Percentiles rank a stretch among this genome's conserved stretches.
Evolutionary conservation across 164 flowering plant species (phyloP).

Genomic region (Umbellularia californica): DNA sequence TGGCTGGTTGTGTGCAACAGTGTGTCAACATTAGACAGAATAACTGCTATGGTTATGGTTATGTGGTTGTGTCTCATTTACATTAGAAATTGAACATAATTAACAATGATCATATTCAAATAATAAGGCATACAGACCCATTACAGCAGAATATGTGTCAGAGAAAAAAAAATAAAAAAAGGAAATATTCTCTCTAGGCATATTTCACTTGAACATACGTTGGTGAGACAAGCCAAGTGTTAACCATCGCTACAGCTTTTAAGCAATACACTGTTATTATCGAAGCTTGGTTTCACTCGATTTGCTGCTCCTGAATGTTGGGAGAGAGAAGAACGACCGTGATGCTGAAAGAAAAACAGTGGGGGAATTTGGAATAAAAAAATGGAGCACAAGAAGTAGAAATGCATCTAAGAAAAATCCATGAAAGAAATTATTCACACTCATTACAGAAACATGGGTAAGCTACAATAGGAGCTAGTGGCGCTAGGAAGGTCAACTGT

Average conservation of each 20-base stretch:
- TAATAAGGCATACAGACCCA: neutral
- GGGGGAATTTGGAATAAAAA: neutral
- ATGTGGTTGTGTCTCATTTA: constrained; percentile 1
- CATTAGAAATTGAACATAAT: constrained; percentile 8
- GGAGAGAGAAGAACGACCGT: constrained; percentile 87
- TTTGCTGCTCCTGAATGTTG: constrained; percentile 84
- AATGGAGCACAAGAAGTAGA: neutral
- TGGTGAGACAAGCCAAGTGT: neutral
- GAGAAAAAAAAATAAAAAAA: neutral
- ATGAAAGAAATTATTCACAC: neutral
- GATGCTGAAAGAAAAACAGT: constrained; percentile 44
- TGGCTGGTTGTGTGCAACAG: neutral
- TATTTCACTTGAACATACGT: constrained; percentile 12
- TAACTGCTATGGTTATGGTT: neutral
- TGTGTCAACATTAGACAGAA: neutral
- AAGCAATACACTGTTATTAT: constrained; percentile 4
- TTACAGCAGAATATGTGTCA: neutral
- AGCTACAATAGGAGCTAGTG: neutral
- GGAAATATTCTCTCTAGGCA: constrained; percentile 2
- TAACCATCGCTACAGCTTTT: neutral
- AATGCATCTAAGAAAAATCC: neutral
- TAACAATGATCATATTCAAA: neutral
- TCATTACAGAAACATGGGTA: too few relatives aligned
- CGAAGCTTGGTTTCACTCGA: constrained; percentile 42
- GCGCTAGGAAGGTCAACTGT: neutral